Percentiles rank a stretch among this genome's conserved stretches.
phyloP scores from a whole-genome alignment of 2,329 filamentous ascomycete genomes.

The Sclerotiophoma versabilis region DNA sequence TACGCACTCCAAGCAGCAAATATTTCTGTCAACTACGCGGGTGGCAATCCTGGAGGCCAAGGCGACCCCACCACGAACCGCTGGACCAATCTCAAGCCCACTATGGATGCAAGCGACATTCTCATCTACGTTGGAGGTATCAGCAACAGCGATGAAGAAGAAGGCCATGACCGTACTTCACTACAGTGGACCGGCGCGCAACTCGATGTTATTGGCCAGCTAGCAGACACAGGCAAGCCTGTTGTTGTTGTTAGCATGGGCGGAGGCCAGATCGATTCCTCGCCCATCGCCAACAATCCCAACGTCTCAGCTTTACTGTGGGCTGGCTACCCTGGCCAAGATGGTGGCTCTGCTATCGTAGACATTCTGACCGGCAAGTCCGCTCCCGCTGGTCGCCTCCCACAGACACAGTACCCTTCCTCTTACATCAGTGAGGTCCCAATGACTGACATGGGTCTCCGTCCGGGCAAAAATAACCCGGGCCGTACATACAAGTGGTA shows the following conservation, averaged over 20 bases:
- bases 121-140: constrained; percentile 66
- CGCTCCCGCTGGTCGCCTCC: constrained; percentile 63
- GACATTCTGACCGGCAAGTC: constrained; percentile 62
- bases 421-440: constrained; percentile 59
- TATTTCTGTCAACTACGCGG: constrained; percentile 45
- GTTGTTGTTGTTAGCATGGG: constrained; percentile 62
- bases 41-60: constrained; percentile 31
- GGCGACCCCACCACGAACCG: constrained; percentile 37
- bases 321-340: constrained; percentile 68
- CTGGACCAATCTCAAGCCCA: constrained; percentile 27
- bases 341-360: constrained; percentile 64
- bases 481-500: constrained; percentile 69
- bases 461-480: constrained; percentile 55
- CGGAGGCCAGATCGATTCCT: constrained; percentile 62
- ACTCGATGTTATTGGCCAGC: constrained; percentile 58
- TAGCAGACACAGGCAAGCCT: constrained; percentile 58
- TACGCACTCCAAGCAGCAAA: constrained; percentile 59
- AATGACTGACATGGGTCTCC: constrained; percentile 65
- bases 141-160: constrained; percentile 61
- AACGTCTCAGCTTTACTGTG: constrained; percentile 63
- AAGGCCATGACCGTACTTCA: constrained; percentile 60
- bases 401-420: constrained; percentile 64
- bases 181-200: constrained; percentile 63
- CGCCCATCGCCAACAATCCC: constrained; percentile 56
- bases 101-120: constrained; percentile 53